Percentiles rank a stretch among this genome's conserved stretches.
phyloP scores from a whole-genome alignment of 257 asterid genomes.

The Solanum etuberosum region DNA sequence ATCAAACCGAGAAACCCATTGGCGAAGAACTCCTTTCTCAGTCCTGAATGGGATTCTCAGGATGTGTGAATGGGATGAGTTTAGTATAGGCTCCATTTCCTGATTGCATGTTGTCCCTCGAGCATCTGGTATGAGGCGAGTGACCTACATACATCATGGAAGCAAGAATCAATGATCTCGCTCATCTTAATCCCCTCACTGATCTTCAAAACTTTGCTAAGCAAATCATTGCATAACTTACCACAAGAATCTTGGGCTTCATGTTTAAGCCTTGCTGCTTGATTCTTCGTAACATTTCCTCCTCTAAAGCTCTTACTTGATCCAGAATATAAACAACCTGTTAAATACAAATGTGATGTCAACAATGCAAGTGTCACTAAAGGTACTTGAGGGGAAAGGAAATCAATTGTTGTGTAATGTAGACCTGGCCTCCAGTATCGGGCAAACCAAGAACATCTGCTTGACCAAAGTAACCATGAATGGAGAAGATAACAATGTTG shows the following conservation, averaged over 20 bases:
- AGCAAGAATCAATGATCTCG: not conserved
- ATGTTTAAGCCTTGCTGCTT: constrained; percentile 57
- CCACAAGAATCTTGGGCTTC: constrained; percentile 79
- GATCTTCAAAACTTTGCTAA: not conserved
- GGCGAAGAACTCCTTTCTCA: constrained; percentile 53
- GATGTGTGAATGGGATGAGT: constrained; percentile 56
- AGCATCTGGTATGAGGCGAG: constrained; percentile 73
- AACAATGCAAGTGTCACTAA: not conserved
- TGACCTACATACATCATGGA: constrained; percentile 29
- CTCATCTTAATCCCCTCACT: not conserved
- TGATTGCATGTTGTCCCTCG: constrained; percentile 67
- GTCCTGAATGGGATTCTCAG: constrained; percentile 66
- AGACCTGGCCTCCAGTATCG: constrained; percentile 84
- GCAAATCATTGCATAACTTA: not conserved
- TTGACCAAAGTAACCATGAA: constrained; percentile 89
- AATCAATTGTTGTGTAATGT: not conserved
- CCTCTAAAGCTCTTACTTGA: constrained; percentile 78
- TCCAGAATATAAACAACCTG: constrained; percentile 87
- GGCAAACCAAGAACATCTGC: constrained; percentile 83
- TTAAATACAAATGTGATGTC: not conserved
- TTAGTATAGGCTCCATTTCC: constrained; percentile 59
- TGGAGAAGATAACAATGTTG: constrained; percentile 61
- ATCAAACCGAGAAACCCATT: constrained; percentile 78
- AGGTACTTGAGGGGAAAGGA: not conserved
- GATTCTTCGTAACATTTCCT: constrained; percentile 55